Evolutionary conservation across 2,329 filamentous ascomycete species (phyloP), one percentile per base, ranked within the genome.

Genomic region (Alternaria arbusti): DNA sequence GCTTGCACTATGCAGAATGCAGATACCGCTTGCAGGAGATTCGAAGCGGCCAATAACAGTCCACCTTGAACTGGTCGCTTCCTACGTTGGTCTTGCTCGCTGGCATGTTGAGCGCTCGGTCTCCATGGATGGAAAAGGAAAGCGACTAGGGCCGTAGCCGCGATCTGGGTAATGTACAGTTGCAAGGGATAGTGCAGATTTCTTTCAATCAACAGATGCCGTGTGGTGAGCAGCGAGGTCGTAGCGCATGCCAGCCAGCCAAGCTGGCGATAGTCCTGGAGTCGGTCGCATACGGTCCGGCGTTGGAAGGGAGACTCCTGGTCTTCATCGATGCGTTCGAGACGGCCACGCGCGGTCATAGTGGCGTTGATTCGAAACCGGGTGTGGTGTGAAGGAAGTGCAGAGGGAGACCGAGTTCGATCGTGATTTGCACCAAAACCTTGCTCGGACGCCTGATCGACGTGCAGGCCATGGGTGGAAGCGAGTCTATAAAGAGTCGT

Each of bases 1-100:
- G 76, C 72, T 54, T 79, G 76, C 10, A 74, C 49, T 17, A 64
- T 66, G 25, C 74, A 68, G 6, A 72, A 58, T n/a, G 71, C 65
- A 3, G 75, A 69, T n/a, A 70, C 50, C 8, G 73, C 65, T 51
- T 68, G 61, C 12, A 70, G 50, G 52, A 59, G 62, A 6, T 54
- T 54, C 11, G 66, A 62, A 6, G 44, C 51, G 3, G 26, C 43
- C 66, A 55, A 13, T 26, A 60, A n/a, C 4, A 69, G 25, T 6
- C 52, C 44, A 13, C 52, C 55, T 56, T 52, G 62, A 28, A 59
- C n/a, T 17, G 47, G 43, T 49, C 23, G 54, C 1, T 28, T 50
- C 6, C 15, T 46, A n/a, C 17, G 26, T 15, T 32, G 56, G 6
- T 58, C 32, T 55, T 54, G 54, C 30, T 54, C 32, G 43, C 23